These are phyloP conservation scores for Penicillium lividum DNA, from an alignment of 495 filamentous ascomycete species.

Conservation along the genomic window DNA sequence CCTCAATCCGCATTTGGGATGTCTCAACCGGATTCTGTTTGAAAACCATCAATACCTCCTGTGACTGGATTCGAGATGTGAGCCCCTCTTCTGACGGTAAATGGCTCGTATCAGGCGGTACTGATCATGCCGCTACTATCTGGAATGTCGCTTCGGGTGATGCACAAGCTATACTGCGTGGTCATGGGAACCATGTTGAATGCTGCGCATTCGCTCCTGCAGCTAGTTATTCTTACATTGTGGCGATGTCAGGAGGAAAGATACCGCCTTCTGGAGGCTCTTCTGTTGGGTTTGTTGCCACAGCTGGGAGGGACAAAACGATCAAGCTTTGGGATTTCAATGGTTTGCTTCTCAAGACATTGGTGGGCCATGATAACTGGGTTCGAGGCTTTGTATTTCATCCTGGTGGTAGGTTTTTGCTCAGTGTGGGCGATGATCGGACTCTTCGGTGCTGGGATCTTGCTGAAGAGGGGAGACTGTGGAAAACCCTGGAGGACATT, in stretches of 20 bases:
- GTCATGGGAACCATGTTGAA: conserved; percentile 83
- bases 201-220: conserved; percentile 86
- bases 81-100: conserved; percentile 78
- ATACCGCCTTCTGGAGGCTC: conserved; percentile 69
- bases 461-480: not conserved
- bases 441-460: conserved; percentile 82
- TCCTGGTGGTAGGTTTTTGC: conserved; percentile 85
- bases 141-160: conserved; percentile 73
- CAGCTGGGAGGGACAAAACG: conserved; percentile 83
- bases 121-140: conserved; percentile 73
- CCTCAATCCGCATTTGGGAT: conserved; percentile 18
- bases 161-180: conserved; percentile 71
- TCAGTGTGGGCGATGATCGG: conserved; percentile 83
- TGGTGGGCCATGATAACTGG: conserved; percentile 96
- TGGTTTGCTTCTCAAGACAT: conserved; percentile 79
- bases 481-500: not conserved
- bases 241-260: conserved; percentile 65
- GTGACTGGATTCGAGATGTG: conserved; percentile 80
- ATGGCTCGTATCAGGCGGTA: conserved; percentile 77
- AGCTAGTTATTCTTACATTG: conserved; percentile 69
- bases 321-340: conserved; percentile 85
- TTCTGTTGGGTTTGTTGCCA: conserved; percentile 83
- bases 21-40: conserved; percentile 10
- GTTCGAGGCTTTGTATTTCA: conserved; percentile 83
- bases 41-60: conserved; percentile 2